Evolutionary conservation across 192 early-diverging fungal species (phyloP), one percentile per base, ranked within the genome.

Genomic region (Gigaspora rosea): DNA sequence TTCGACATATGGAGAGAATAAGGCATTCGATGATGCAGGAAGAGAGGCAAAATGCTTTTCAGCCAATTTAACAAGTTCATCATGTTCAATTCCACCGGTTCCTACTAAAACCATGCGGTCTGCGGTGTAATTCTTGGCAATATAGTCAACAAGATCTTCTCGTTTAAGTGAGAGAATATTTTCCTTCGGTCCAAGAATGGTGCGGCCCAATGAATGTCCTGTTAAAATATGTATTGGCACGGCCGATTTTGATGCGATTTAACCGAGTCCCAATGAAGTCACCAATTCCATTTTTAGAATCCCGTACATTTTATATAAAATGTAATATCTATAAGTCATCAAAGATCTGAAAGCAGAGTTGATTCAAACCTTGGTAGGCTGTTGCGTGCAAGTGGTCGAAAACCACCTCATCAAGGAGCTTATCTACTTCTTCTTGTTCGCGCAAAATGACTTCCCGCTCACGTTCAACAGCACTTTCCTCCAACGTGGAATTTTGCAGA

Each of bases 341-440:
- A 41, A 41, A 41, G 46, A 59, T n/a, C 18, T 11, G 58, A 18
- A 59, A 22, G 16, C 2, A 10, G 4, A 41, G 27, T 32, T 46
- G 18, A 67, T 67, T 57, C 20, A 56, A 76, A 80, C 82, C 87
- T 87, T 95, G 95, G 90, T 95, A 99, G 20, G 97, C 96, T 65
- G 92, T 92, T 47, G 94, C 95, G 82, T 99, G 97, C 86, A 99
- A 85, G 76, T 99, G 96, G 81, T 99, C 97, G 86, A 99, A 99
- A 51, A 99, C 97, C 56, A 99, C 96, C 84, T 99, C 96, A 81
- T 99, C 96, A 87, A 95, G 93, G 61, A 94, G 88, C 86, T 99
- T 99, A 77, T 92, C 90, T 49, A 93, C 92, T 81, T 94, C 92
- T 81, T 98, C 94, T 77, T 95, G 91, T 87, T 99, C 97, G 78